Evolutionary conservation across 257 asterid species (phyloP).

Genomic region (Jacaranda copaia): DNA sequence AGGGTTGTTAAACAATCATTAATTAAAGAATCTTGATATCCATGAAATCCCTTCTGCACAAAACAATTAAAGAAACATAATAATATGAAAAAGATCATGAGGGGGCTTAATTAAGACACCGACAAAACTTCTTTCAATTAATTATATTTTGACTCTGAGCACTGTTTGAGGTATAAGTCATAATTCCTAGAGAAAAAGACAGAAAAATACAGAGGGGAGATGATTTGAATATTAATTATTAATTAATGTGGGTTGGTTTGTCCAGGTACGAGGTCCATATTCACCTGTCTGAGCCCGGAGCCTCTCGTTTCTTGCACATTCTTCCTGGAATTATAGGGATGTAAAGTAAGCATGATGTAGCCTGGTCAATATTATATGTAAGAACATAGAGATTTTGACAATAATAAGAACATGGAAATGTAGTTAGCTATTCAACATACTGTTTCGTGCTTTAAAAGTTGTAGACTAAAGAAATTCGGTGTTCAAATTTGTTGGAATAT

Average conservation of each 20-base stretch:
- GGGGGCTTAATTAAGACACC: no score
- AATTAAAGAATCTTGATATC: not conserved
- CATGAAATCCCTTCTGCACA: not conserved
- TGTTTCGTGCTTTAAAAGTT: no score
- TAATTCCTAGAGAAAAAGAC: not conserved
- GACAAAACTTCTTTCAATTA: no score
- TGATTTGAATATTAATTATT: not conserved
- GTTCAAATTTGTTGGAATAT: no score
- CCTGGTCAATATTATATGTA: not conserved
- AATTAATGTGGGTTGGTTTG: not conserved
- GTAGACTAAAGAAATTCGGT: no score
- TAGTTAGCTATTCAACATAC: no score
- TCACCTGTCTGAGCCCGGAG: constrained; percentile 43
- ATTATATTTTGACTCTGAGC: no score
- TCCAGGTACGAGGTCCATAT: constrained; percentile 23
- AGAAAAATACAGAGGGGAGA: not conserved
- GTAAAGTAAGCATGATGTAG: not conserved
- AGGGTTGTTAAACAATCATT: constrained; percentile 24
- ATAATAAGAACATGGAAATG: not conserved
- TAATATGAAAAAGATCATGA: no score
- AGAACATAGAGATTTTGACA: not conserved
- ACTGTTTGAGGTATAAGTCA: not conserved
- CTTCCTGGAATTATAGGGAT: constrained; percentile 50
- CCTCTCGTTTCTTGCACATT: constrained; percentile 53
- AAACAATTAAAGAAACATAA: no score